These are phyloP conservation scores for Bruguiera gymnorhiza DNA, from an alignment of 345 rosid species.

Conservation along the genomic window DNA sequence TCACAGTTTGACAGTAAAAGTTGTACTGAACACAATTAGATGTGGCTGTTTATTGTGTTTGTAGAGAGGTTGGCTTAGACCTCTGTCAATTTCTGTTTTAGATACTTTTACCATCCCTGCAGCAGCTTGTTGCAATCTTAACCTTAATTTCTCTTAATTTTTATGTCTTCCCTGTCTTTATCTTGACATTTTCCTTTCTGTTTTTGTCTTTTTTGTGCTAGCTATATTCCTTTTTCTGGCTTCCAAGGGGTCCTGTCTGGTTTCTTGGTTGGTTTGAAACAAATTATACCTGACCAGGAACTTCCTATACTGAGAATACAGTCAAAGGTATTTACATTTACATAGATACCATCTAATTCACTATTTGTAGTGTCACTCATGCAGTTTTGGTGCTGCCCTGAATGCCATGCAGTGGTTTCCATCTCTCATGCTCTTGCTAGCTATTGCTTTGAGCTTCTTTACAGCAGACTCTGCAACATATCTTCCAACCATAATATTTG, in stretches of 20 bases:
- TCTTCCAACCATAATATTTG: slow-evolving; percentile 88
- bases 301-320: slow-evolving; percentile 62
- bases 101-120: neutral
- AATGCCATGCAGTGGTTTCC: slow-evolving; percentile 83
- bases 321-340: slow-evolving; percentile 61
- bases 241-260: slow-evolving; percentile 87
- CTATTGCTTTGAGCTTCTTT: slow-evolving; percentile 75
- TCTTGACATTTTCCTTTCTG: neutral
- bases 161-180: neutral
- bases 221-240: slow-evolving; percentile 94
- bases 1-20: no score
- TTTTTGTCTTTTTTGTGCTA: slow-evolving; percentile 27
- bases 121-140: no score
- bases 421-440: slow-evolving; percentile 59
- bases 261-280: slow-evolving; percentile 90
- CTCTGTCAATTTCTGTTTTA: neutral
- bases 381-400: slow-evolving; percentile 14
- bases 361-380: neutral
- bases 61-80: neutral
- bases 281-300: slow-evolving; percentile 94
- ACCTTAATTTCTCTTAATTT: no score
- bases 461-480: slow-evolving; percentile 61
- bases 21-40: neutral
- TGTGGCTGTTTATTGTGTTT: neutral
- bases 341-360: neutral